phyloP scores from a whole-genome alignment of 2,329 filamentous ascomycete species.

The Fusarium heterosporum region DNA sequence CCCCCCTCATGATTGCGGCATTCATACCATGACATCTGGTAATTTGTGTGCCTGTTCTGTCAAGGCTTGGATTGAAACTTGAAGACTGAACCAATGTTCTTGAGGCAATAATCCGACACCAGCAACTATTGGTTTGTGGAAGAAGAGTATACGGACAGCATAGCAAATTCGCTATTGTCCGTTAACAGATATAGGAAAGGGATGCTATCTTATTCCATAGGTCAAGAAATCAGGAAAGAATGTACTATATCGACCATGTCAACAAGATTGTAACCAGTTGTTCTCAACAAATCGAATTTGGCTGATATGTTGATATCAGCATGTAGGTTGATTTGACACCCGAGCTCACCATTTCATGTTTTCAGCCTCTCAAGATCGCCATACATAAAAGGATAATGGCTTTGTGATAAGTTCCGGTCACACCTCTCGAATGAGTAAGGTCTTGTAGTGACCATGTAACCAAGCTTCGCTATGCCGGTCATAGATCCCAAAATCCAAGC shows the following conservation, averaged over 20 bases:
- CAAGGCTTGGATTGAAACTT: not conserved
- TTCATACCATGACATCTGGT: not conserved
- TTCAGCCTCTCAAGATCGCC: not conserved
- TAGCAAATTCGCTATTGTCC: not conserved
- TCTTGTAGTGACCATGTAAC: not conserved
- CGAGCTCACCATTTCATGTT: not conserved
- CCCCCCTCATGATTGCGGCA: not conserved
- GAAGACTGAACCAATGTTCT: too few species aligned
- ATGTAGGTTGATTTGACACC: conserved; percentile 1
- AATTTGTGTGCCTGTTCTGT: too few species aligned
- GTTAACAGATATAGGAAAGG: not conserved
- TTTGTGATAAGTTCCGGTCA: conserved; percentile 5
- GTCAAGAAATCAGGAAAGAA: not conserved
- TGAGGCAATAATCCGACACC: not conserved
- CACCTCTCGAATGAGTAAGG: not conserved
- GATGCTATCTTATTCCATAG: too few species aligned
- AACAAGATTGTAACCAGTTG: not conserved
- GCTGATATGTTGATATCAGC: not conserved
- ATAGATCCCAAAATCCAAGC: not conserved
- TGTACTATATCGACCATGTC: not conserved
- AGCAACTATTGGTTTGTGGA: not conserved
- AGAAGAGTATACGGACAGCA: not conserved
- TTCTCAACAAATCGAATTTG: not conserved
- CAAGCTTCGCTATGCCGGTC: conserved; percentile 1
- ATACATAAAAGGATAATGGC: not conserved